Percentiles rank a stretch among this genome's conserved stretches.
These are phyloP conservation scores for Auricularia sp. DNA, from an alignment of 768 basidiomycete genomes.

Conservation along the genomic window DNA sequence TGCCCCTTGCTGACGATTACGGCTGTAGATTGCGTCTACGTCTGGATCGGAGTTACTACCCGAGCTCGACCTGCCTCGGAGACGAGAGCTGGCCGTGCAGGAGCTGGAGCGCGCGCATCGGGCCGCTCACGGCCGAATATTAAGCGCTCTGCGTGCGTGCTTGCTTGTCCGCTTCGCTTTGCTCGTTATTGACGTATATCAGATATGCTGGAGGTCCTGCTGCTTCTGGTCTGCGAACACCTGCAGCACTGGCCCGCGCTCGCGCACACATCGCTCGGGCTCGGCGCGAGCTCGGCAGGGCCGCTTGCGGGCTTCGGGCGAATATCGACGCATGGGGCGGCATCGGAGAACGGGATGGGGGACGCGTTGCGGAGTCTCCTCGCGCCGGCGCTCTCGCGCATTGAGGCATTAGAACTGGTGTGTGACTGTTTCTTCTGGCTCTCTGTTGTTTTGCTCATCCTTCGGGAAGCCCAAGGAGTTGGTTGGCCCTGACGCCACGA, in stretches of 20 bases:
- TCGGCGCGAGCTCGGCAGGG: slow-evolving; percentile 36
- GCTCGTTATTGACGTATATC: too few relatives aligned
- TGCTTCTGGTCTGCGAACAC: slow-evolving; percentile 77
- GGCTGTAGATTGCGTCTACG: slow-evolving; percentile 9
- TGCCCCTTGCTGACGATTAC: not conserved
- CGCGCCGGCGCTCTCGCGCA: slow-evolving; percentile 41
- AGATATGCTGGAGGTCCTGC: slow-evolving; percentile 70
- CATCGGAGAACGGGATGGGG: slow-evolving; percentile 36
- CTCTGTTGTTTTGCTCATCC: not conserved
- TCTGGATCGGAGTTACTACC: slow-evolving; percentile 43
- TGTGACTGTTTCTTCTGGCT: slow-evolving; percentile 12
- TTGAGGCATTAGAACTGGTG: slow-evolving; percentile 45
- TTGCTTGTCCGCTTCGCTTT: too few relatives aligned
- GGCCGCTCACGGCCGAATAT: slow-evolving; percentile 37
- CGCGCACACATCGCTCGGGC: slow-evolving; percentile 27
- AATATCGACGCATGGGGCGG: slow-evolving; percentile 34
- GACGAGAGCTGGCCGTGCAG: slow-evolving; percentile 53
- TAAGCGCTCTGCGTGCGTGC: slow-evolving; percentile 45
- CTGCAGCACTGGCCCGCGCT: slow-evolving; percentile 45
- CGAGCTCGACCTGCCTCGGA: slow-evolving; percentile 59
- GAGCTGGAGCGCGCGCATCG: slow-evolving; percentile 42
- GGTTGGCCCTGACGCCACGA: slow-evolving; percentile 44
- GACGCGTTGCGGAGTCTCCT: slow-evolving; percentile 46
- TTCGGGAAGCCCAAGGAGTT: slow-evolving; percentile 13
- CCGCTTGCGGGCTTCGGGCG: slow-evolving; percentile 8